Base-by-base conservation (phyloP, 495 filamentous ascomycete genomes). In the Aspergillus asperescens region DNA sequence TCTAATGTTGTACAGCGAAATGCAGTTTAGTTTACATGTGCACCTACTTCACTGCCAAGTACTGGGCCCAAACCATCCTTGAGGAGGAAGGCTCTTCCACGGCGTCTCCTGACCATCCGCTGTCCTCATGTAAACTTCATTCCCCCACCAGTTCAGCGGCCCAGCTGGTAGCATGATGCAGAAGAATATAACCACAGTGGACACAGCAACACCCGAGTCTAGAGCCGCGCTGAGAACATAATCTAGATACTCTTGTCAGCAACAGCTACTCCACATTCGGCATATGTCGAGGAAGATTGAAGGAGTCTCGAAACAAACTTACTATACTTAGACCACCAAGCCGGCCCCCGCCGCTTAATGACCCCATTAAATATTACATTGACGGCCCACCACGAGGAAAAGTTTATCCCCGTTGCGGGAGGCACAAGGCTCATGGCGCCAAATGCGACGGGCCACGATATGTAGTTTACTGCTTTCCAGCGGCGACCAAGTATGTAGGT, bases 401-500 rank as follows among this genome's bases (percentile, higher is more conserved):
- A 88, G 59, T 81, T 87, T 39, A 87, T 73, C 7, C 83, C 82
- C 3, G 80, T 85, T 2, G 84, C 84, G 0, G 84, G 84, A 0
- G 85, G 84, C 23, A 88, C 84, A 2, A 66, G 52, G 7, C 77
- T 78, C 53, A 82, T 77, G 20, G 83, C 83, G 27, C 83, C 84
- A 57, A 89, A 86, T 38, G 87, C 82, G 0, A 89, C 68, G 0
- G 85, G 85, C 53, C 83, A 80, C 55, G 83, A 85, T 8, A 83
- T 59, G 62, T 79, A 82, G 29, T 77, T 77, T 6, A 77, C 52
- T 0, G 62, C 58, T 19, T 77, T 79, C 56, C 71, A 82, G n/a
- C 73, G 70, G 22, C 74, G 74, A 9, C 78, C 77, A 3, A 75
- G 71, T 9, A 77, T 62, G 61, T 81, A 86, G 28, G 85, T 77